A percentile compares a stretch with the other conserved stretches of the same genome.
These are phyloP conservation scores for Barnettozyma sucrosica DNA, from an alignment of 805 yeast genomes.

Conservation along the genomic window DNA sequence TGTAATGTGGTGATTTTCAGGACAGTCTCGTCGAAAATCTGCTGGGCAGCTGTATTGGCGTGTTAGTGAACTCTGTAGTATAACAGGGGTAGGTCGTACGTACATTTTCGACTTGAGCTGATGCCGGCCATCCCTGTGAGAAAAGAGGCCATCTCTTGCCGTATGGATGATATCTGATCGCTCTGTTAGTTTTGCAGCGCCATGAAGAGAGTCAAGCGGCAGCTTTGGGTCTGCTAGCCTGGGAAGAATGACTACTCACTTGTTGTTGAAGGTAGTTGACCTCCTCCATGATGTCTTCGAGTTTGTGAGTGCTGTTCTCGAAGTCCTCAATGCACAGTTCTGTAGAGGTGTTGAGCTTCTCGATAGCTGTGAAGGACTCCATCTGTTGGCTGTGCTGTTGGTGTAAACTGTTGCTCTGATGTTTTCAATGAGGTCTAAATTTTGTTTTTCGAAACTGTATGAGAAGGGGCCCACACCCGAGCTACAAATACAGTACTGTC, in stretches of 20 bases:
- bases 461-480: not conserved
- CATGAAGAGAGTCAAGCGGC: not conserved
- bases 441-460: not conserved
- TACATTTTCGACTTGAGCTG: slow-evolving; percentile 27
- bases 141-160: slow-evolving; percentile 36
- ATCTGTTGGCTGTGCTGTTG: slow-evolving; percentile 9
- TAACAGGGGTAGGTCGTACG: slow-evolving; percentile 5
- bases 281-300: slow-evolving; percentile 32
- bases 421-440: not conserved
- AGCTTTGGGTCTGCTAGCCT: not conserved
- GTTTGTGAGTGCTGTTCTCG: slow-evolving; percentile 33
- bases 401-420: not conserved
- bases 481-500: not conserved
- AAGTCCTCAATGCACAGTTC: slow-evolving; percentile 33
- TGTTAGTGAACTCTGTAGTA: not conserved
- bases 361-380: slow-evolving; percentile 27
- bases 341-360: slow-evolving; percentile 21
- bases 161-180: slow-evolving; percentile 22
- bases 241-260: slow-evolving; percentile 14
- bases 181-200: slow-evolving; percentile 4
- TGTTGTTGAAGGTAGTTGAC: slow-evolving; percentile 29
- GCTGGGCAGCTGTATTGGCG: slow-evolving; percentile 17
- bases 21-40: slow-evolving; percentile 28
- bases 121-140: slow-evolving; percentile 34
- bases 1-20: slow-evolving; percentile 31